A percentile compares a stretch with the other conserved stretches of the same genome.
phyloP scores from a whole-genome alignment of 345 rosid genomes.

The Stellera chamaejasme region DNA sequence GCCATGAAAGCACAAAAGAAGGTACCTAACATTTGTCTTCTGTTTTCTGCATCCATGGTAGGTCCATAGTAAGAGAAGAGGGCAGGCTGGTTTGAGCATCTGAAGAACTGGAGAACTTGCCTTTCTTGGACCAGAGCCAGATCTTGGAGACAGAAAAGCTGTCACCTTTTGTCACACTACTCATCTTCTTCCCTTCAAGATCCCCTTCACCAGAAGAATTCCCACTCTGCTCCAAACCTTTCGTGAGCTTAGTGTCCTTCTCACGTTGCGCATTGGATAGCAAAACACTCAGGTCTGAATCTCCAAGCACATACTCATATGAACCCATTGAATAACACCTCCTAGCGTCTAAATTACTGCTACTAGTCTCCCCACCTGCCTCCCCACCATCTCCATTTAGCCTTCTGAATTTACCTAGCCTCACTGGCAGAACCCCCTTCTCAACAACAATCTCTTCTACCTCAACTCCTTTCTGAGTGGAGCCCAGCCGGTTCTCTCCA shows the following conservation, averaged over 20 bases:
- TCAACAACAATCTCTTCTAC: constrained; percentile 56
- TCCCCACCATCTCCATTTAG: constrained; percentile 28
- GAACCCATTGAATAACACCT: constrained; percentile 90
- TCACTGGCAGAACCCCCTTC: constrained; percentile 61
- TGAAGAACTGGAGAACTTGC: constrained; percentile 39
- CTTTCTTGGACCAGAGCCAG: constrained; percentile 85
- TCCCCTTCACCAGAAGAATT: constrained; percentile 27
- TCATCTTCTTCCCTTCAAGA: constrained; percentile 49
- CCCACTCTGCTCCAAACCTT: constrained; percentile 22
- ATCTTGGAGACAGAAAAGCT: constrained; percentile 84
- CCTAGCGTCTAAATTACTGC: constrained; percentile 73
- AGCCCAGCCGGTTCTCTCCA: constrained; percentile 30
- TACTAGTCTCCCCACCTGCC: constrained; percentile 70
- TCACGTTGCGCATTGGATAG: constrained; percentile 23
- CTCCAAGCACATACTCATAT: constrained; percentile 65
- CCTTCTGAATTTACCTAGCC: constrained; percentile 71
- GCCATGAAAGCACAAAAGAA: constrained; percentile 6
- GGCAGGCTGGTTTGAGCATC: constrained; percentile 38
- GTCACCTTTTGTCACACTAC: constrained; percentile 57
- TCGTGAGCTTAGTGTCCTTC: constrained; percentile 16
- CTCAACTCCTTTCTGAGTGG: constrained; percentile 38
- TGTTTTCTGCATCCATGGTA: constrained; percentile 56
- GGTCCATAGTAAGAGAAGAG: constrained; percentile 49
- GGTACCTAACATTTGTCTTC: constrained; percentile 33
- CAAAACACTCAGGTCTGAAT: constrained; percentile 55